Evolutionary conservation across 2,329 filamentous ascomycete genomes (phyloP).

Genomic region (Fusarium redolens): DNA sequence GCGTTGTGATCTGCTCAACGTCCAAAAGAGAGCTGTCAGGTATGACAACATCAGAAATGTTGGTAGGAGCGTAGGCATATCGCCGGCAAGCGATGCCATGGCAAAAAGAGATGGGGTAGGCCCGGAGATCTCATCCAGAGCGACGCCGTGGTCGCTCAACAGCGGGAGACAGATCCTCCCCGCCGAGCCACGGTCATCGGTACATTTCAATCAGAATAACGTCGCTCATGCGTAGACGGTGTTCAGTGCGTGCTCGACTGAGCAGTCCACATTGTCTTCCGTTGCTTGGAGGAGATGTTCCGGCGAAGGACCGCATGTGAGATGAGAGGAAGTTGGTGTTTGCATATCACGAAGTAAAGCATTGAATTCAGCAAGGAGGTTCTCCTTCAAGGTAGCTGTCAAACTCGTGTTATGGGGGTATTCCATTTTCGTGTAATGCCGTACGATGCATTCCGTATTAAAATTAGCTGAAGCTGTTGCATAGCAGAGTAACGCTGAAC

Average conservation of each 20-base stretch:
- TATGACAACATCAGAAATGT: conserved; percentile 29
- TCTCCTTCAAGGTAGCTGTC: conserved; percentile 22
- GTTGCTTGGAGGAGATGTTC: conserved; percentile 17
- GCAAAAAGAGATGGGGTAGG: conserved; percentile 27
- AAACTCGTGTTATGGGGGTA: conserved; percentile 31
- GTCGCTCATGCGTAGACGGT: conserved; percentile 22
- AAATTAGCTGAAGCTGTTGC: conserved; percentile 29
- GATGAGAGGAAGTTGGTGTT: conserved; percentile 10
- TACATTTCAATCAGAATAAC: conserved; percentile 25
- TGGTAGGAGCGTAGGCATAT: conserved; percentile 24
- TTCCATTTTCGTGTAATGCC: conserved; percentile 35
- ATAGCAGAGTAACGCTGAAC: conserved; percentile 18
- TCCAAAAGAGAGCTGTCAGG: conserved; percentile 35
- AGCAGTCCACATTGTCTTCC: conserved; percentile 13
- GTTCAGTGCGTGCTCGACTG: neutral
- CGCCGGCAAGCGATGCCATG: conserved; percentile 35
- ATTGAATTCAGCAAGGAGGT: neutral
- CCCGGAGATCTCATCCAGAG: conserved; percentile 38
- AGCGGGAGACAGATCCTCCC: conserved; percentile 38
- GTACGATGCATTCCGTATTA: conserved; percentile 24
- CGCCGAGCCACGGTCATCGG: conserved; percentile 23
- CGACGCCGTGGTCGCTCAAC: conserved; percentile 35
- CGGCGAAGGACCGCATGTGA: conserved; percentile 30
- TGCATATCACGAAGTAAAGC: conserved; percentile 17
- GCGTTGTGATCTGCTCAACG: conserved; percentile 23